phyloP scores from a whole-genome alignment of 2,329 filamentous ascomycete genomes.

The Phialophora expanda region DNA sequence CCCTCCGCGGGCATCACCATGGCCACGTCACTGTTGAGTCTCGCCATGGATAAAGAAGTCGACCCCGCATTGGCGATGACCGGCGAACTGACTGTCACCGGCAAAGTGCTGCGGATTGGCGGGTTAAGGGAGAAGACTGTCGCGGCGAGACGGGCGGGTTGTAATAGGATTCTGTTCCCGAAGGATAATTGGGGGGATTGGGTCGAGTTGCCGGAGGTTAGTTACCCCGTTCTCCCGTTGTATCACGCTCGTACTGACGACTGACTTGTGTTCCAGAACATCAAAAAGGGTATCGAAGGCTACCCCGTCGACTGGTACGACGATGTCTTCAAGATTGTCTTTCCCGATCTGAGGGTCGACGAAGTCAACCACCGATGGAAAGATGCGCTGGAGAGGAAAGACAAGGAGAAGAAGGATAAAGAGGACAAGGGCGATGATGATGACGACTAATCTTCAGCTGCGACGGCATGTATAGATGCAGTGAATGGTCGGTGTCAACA shows the following conservation, averaged over 20 bases:
- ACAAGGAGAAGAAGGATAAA: conserved; percentile 35
- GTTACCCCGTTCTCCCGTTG: conserved; percentile 46
- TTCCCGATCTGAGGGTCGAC: conserved; percentile 76
- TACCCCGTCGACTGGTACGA: conserved; percentile 90
- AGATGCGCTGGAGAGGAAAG: conserved; percentile 59
- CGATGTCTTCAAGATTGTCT: conserved; percentile 90
- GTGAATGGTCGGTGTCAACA: background rate
- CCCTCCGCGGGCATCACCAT: conserved; percentile 95
- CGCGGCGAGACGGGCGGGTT: conserved; percentile 87
- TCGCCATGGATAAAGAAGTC: conserved; percentile 78
- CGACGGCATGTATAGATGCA: background rate
- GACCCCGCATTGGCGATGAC: conserved; percentile 95
- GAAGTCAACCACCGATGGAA: conserved; percentile 76
- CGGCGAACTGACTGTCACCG: conserved; percentile 93
- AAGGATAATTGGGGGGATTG: conserved; percentile 95
- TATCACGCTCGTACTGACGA: conserved; percentile 63
- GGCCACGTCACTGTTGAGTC: conserved; percentile 87
- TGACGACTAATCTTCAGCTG: background rate
- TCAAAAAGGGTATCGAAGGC: conserved; percentile 94
- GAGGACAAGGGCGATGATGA: conserved; percentile 3
- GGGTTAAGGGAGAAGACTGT: conserved; percentile 97
- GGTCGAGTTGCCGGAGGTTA: conserved; percentile 93
- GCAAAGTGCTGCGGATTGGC: conserved; percentile 93
- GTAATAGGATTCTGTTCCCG: conserved; percentile 92
- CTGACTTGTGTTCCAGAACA: conserved; percentile 72